Base-by-base conservation (phyloP, 2,329 filamentous ascomycete species). In the Verticillium nubilum region DNA sequence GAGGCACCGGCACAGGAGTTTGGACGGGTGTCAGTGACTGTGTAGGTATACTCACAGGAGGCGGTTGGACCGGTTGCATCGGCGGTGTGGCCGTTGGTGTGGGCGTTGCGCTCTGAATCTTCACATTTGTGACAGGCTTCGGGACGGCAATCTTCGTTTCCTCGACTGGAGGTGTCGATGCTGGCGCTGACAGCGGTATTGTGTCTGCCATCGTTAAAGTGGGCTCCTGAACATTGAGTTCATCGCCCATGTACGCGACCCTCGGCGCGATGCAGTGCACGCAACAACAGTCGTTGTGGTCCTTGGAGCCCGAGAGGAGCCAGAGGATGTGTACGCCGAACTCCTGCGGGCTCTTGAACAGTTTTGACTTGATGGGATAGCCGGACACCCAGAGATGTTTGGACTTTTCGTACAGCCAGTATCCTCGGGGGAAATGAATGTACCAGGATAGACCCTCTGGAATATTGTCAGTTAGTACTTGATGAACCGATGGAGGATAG, bases 261-360 rank as follows among this genome's bases (percentile, higher is more conserved):
- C 53, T 70, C 7, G 69, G 66, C 4, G 70, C 62, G 59, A 78
- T 79, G 68, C 80, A 83, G 54, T 80, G 76, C 13, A 78, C 73
- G 62, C 81, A 84, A 57, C 78, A 80, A 67, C 81, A 84, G 62
- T 82, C 78, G 52, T 66, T 73, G 54, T 79, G 78, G 64, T 80
- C 77, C 61, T 69, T 72, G 15, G 80, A 82, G 17, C 70, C 66
- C 29, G 80, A 80, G 7, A 80, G 69, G 2, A 84, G 75, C 80
- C 80, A 84, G 55, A 84, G 72, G 26, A 81, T 63, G 62, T 84
- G 81, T 9, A 80, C 70, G 4, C 76, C 78, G 60, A 84, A 82
- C 62, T 84, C 81, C 59, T 81, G 79, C 0, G 81, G 80, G 52
- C 77, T 80, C 67, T 79, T 81, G 66, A 78, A 83, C 5, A 80